Percentiles rank a stretch among this genome's conserved stretches.
These are phyloP conservation scores for Lagenidium giganteum DNA, from an alignment of 352 stramenopile genomes.

Conservation along the genomic window DNA sequence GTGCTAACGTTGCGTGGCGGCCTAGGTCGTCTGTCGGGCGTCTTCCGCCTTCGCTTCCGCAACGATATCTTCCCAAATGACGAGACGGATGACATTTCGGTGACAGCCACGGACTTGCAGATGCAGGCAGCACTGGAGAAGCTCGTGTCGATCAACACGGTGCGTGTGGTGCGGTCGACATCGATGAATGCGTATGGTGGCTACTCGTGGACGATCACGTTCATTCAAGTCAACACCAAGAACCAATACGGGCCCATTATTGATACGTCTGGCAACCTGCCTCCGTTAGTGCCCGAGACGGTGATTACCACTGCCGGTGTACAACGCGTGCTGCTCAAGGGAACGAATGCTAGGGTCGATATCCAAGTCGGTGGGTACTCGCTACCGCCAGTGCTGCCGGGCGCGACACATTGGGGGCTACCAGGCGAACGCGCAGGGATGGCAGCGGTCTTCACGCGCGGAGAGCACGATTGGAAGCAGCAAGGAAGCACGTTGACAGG, in stretches of 20 bases:
- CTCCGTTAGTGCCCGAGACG: slow-evolving; percentile 35
- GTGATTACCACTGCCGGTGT: too few species aligned
- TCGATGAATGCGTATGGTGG: slow-evolving; percentile 69
- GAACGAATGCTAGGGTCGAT: slow-evolving; percentile 45
- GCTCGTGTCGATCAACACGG: slow-evolving; percentile 67
- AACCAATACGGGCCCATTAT: slow-evolving; percentile 67
- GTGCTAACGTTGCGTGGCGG: slow-evolving; percentile 55
- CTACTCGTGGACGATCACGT: slow-evolving; percentile 85
- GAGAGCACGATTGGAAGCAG: slow-evolving; percentile 73
- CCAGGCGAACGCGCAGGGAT: slow-evolving; percentile 55
- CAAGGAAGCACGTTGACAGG: slow-evolving; percentile 51
- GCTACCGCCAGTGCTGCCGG: slow-evolving; percentile 18
- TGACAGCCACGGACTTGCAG: slow-evolving; percentile 42
- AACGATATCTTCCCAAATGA: slow-evolving; percentile 70
- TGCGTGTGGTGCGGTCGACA: slow-evolving; percentile 47
- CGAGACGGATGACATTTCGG: slow-evolving; percentile 61
- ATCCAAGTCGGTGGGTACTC: slow-evolving; percentile 53
- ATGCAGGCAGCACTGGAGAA: slow-evolving; percentile 60
- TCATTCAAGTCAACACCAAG: slow-evolving; percentile 70
- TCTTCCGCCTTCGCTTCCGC: slow-evolving; percentile 68
- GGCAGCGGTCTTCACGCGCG: slow-evolving; percentile 54
- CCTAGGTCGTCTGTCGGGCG: slow-evolving; percentile 53
- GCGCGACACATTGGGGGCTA: slow-evolving; percentile 44
- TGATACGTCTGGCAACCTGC: slow-evolving; percentile 62
- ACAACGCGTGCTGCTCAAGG: slow-evolving; percentile 41